Evolutionary conservation across 75 land plant genomes (phyloP), one percentile per base, ranked within the genome.

Genomic region (Picea glauca): DNA sequence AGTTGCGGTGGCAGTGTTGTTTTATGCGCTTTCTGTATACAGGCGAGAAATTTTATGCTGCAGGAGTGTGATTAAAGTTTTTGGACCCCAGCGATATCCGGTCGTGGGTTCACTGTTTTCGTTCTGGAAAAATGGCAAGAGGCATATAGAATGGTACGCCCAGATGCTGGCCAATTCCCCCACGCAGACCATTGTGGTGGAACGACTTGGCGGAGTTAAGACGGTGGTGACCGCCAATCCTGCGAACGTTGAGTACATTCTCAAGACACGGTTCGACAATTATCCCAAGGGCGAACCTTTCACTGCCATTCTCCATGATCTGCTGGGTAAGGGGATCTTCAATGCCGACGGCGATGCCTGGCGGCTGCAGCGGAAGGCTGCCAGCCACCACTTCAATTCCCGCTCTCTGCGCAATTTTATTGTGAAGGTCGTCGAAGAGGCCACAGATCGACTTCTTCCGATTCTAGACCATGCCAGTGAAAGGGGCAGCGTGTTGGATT

Each of bases 261-360:
- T 93, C 38, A 87, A 81, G 77, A 87, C 88, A 20, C 74, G 77
- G 57, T 93, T 93, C 80, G 68, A 80, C 58, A 88, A 88, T 73
- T 93, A 77, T 82, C 83, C 83, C 38, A 90, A 93, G 60, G 94
- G 92, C 33, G 58, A 76, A 76, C 81, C 84, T 61, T 86, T 90
- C 83, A 73, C 80, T 2, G 63, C 65, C 23, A 79, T 83, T 77
- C 78, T 92, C 8, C 75, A 73, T 2, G 94, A 92, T 65, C 80
- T 92, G 74, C 88, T 92, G 15, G 91, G 94, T 59, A 54, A 76
- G 4, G 91, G 94, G 50, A 92, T 92, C 58, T 92, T 92, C 88
- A 92, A 89, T 65, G 84, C 76, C 33, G 94, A 92, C 68, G 91
- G 89, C 56, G 82, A 89, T 26, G 72, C 74, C 3, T 92, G 94